Percentiles rank a stretch among this genome's conserved stretches.
Evolutionary conservation across 371 early-diverging fungal species (phyloP).

Genomic region (Mortierella sp.): DNA sequence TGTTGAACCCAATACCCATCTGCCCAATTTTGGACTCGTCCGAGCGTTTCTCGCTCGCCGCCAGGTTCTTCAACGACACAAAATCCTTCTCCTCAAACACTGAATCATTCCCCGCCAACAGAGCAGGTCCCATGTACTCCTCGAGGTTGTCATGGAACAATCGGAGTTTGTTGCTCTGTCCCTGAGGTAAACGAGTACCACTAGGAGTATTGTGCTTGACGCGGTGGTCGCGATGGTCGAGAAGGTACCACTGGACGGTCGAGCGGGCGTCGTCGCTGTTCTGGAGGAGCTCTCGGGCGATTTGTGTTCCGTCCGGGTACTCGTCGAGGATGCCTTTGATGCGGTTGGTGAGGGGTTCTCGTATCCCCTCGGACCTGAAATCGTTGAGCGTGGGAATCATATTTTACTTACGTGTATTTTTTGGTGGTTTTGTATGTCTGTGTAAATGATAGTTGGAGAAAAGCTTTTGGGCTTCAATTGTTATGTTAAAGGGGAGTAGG

Average conservation of each 20-base stretch:
- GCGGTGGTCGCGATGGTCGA: slow-evolving; percentile 47
- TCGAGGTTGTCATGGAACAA: slow-evolving; percentile 25
- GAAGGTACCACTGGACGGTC: slow-evolving; percentile 53
- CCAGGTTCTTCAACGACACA: slow-evolving; percentile 39
- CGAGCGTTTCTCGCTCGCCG: slow-evolving; percentile 45
- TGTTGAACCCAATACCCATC: slow-evolving; percentile 54
- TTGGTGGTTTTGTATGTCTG: too few relatives aligned
- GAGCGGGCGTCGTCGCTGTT: slow-evolving; percentile 59
- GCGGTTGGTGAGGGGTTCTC: slow-evolving; percentile 50
- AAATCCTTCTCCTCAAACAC: slow-evolving; percentile 46
- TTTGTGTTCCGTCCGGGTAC: slow-evolving; percentile 59
- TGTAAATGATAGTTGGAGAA: too few relatives aligned
- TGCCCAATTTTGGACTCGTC: slow-evolving; percentile 54
- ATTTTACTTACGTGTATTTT: too few relatives aligned
- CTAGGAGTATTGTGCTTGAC: neutral
- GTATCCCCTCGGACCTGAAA: slow-evolving; percentile 17
- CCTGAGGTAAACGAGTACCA: neutral
- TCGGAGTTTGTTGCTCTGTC: neutral
- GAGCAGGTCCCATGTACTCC: slow-evolving; percentile 58
- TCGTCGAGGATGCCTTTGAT: slow-evolving; percentile 54
- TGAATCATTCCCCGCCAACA: slow-evolving; percentile 51
- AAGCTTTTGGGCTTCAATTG: too few relatives aligned
- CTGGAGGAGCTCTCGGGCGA: slow-evolving; percentile 57
- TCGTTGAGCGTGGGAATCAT: too few relatives aligned
- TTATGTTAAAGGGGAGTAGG: too few relatives aligned